Conservation (phyloP, 2,329 filamentous ascomycete genomes). For the Epichloe coenophiala region DNA sequence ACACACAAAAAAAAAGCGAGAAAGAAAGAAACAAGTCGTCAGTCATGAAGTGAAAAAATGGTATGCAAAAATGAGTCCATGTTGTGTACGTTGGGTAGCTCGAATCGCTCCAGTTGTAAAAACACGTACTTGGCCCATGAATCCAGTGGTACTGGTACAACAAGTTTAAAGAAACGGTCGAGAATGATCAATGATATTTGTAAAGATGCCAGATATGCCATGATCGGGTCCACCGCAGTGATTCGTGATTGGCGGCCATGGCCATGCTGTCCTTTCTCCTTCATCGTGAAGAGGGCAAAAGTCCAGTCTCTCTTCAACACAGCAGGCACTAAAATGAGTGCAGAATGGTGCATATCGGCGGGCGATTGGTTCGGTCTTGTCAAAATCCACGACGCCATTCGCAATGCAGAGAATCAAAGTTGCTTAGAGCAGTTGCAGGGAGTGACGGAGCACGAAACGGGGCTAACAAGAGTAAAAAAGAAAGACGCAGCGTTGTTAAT, state of each 20-base stretch:
- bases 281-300: not conserved
- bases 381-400: not conserved
- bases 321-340: not conserved
- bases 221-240: not conserved
- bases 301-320: not conserved
- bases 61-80: slow-evolving; percentile 2
- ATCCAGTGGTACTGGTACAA: not conserved
- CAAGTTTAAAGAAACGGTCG: not conserved
- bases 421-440: not conserved
- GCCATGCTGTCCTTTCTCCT: not conserved
- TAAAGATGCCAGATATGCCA: not conserved
- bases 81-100: not conserved
- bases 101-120: not conserved
- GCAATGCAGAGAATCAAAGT: not conserved
- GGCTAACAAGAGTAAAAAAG: not conserved
- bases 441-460: not conserved
- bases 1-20: not conserved
- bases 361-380: not conserved
- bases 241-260: not conserved
- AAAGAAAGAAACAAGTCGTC: slow-evolving; percentile 3
- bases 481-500: not conserved
- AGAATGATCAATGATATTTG: not conserved
- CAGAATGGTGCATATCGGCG: not conserved
- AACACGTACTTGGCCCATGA: not conserved
- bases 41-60: slow-evolving; percentile 7